These are phyloP conservation scores for Aspergillus nomiae DNA, from an alignment of 2,329 filamentous ascomycete species.

Conservation along the genomic window DNA sequence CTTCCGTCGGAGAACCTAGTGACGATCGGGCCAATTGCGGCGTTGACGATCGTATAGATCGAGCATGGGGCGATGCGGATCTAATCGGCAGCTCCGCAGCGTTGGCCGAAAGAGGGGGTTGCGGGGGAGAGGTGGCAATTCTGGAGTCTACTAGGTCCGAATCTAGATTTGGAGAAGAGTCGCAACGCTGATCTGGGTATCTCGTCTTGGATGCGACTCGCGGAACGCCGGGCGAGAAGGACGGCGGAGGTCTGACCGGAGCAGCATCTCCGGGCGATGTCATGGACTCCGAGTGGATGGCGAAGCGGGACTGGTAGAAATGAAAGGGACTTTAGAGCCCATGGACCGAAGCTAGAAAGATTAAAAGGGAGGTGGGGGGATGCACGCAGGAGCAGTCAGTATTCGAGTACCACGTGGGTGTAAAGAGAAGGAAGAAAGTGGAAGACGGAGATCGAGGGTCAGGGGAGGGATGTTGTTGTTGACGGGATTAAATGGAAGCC, in stretches of 20 bases:
- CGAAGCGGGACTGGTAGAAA: constrained; percentile 22
- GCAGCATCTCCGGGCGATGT: constrained; percentile 67
- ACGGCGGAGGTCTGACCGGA: constrained; percentile 68
- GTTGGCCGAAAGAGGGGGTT: constrained; percentile 55
- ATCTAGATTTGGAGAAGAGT: constrained; percentile 51
- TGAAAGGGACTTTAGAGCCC: constrained; percentile 28
- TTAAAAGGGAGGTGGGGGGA: not conserved
- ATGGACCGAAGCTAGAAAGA: constrained; percentile 25
- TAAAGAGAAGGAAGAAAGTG: constrained; percentile 1
- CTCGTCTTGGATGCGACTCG: constrained; percentile 63
- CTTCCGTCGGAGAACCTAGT: constrained; percentile 52
- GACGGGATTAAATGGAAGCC: constrained; percentile 12
- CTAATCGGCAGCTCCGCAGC: constrained; percentile 69
- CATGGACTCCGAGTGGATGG: constrained; percentile 57
- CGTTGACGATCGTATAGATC: constrained; percentile 60
- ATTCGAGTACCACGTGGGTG: not conserved
- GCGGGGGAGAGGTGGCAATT: constrained; percentile 60
- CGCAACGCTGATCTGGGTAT: constrained; percentile 49
- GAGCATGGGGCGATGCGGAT: constrained; percentile 66
- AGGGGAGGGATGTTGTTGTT: constrained; percentile 9
- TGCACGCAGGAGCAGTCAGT: not conserved
- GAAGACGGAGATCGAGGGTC: not conserved
- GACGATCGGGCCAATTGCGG: constrained; percentile 50
- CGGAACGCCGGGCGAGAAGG: constrained; percentile 68
- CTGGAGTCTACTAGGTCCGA: constrained; percentile 53